Evolutionary conservation across 495 filamentous ascomycete genomes (phyloP).

Genomic region (Elasticomyces elasticus): DNA sequence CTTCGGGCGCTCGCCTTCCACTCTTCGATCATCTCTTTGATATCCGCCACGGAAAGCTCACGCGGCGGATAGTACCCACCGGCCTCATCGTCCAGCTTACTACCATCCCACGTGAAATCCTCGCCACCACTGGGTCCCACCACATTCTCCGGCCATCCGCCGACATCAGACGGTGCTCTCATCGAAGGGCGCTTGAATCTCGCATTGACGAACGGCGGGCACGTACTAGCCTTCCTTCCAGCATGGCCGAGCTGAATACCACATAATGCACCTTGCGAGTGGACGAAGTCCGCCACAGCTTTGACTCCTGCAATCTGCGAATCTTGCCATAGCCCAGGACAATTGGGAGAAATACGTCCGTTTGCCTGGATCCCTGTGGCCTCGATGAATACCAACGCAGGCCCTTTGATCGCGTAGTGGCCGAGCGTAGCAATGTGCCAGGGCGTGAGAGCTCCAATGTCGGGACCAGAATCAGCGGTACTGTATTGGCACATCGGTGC

Average conservation of each 20-base stretch:
- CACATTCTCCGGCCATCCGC: slow-evolving; percentile 62
- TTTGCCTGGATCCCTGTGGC: slow-evolving; percentile 56
- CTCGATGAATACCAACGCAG: slow-evolving; percentile 56
- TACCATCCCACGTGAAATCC: slow-evolving; percentile 15
- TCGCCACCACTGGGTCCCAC: slow-evolving; percentile 45
- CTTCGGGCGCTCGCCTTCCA: slow-evolving; percentile 52
- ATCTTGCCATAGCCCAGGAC: slow-evolving; percentile 60
- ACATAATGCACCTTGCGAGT: slow-evolving; percentile 54
- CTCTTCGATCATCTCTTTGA: slow-evolving; percentile 50
- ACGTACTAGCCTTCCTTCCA: slow-evolving; percentile 59
- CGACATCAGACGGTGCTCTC: slow-evolving; percentile 42
- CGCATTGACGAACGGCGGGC: slow-evolving; percentile 49
- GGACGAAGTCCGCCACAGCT: slow-evolving; percentile 50
- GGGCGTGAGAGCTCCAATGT: slow-evolving; percentile 57
- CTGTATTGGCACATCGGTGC: slow-evolving; percentile 64
- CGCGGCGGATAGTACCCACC: slow-evolving; percentile 35
- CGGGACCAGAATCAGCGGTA: slow-evolving; percentile 28
- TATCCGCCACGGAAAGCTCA: slow-evolving; percentile 51
- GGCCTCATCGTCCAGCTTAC: not conserved
- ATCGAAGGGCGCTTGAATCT: slow-evolving; percentile 26
- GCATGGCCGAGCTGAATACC: slow-evolving; percentile 68
- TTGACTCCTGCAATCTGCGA: slow-evolving; percentile 55
- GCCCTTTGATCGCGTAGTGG: slow-evolving; percentile 53
- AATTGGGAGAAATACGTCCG: slow-evolving; percentile 62
- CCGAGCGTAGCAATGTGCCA: slow-evolving; percentile 61